Conservation (phyloP, 202 grass and related monocot species). For the Brachypodium distachyon region DNA sequence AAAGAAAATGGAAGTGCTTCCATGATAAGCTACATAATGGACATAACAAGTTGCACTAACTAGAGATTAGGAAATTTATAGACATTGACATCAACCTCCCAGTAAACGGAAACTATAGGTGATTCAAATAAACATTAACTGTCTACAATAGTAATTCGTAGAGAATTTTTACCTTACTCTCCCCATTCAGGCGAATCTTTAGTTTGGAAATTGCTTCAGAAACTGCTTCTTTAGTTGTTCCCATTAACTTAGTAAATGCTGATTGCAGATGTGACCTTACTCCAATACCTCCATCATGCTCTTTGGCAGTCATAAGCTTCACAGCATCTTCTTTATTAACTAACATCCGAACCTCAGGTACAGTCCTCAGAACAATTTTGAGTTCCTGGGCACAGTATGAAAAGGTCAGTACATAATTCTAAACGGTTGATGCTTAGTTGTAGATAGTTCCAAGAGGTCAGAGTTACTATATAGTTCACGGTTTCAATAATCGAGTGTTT, state of each 20-base stretch:
- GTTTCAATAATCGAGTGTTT: neutral
- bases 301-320: slow-evolving; percentile 41
- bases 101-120: neutral
- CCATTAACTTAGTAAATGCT: slow-evolving; percentile 78
- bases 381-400: slow-evolving; percentile 56
- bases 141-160: neutral
- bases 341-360: slow-evolving; percentile 71
- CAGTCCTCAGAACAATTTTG: slow-evolving; percentile 64
- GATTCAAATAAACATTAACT: neutral
- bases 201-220: slow-evolving; percentile 53
- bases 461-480: neutral
- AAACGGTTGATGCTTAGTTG: neutral
- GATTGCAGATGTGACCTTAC: slow-evolving; percentile 56
- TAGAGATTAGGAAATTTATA: neutral
- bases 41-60: neutral
- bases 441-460: neutral
- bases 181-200: slow-evolving; percentile 49
- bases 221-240: slow-evolving; percentile 53
- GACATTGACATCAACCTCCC: neutral
- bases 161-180: slow-evolving; percentile 69
- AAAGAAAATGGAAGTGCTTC: neutral
- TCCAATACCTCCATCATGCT: slow-evolving; percentile 31
- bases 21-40: neutral
- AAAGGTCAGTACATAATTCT: neutral
- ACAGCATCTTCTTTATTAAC: slow-evolving; percentile 44